A percentile compares a stretch with the other conserved stretches of the same genome.
These are phyloP conservation scores for Tetrahymena malaccensis DNA, from an alignment of 73 alveolate species.

Conservation along the genomic window DNA sequence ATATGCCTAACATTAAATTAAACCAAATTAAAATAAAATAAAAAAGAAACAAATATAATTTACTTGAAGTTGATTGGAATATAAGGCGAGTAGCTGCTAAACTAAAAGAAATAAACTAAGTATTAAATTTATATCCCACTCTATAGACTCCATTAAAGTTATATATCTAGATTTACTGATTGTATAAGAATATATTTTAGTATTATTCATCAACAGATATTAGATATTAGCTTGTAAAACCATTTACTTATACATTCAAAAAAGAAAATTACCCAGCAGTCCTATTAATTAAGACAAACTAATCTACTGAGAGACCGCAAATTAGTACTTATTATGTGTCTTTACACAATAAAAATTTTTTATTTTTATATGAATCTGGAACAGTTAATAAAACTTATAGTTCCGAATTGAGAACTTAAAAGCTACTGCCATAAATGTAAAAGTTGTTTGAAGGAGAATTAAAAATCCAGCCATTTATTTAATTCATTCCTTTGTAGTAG, in stretches of 20 bases:
- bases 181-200: no score
- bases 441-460: not conserved
- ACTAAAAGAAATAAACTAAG: not conserved
- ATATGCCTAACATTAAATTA: no score
- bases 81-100: not conserved
- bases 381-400: not conserved
- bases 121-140: not conserved
- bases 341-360: not conserved
- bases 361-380: not conserved
- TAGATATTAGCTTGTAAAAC: not conserved
- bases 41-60: no score
- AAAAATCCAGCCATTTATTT: not conserved
- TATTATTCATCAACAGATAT: not conserved
- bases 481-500: not conserved
- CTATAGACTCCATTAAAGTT: not conserved
- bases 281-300: not conserved
- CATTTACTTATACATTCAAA: not conserved
- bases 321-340: not conserved
- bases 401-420: not conserved
- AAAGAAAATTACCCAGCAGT: not conserved
- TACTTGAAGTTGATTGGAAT: not conserved
- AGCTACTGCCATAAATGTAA: not conserved
- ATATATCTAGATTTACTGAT: not conserved
- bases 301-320: not conserved
- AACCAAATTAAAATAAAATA: no score